Evolutionary conservation across 495 filamentous ascomycete genomes (phyloP).

Genomic region (Tuber brumale): DNA sequence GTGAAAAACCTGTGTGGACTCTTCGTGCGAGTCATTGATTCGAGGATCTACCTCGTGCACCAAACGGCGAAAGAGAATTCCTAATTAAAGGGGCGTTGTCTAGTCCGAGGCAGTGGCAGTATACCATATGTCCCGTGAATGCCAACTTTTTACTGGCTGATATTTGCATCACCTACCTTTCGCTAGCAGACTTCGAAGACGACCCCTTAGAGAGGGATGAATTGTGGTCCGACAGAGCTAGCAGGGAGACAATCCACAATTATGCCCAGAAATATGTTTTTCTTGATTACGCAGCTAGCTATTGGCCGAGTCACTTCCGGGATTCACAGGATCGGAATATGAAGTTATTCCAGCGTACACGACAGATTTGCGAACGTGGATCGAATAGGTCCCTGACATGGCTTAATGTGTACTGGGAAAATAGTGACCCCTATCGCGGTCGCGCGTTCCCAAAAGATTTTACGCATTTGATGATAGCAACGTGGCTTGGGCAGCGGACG

Average conservation of each 20-base stretch:
- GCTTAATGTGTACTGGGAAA: conserved; percentile 14
- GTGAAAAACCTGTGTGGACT: too few relatives aligned
- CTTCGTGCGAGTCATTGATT: too few relatives aligned
- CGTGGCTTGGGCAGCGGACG: too few relatives aligned
- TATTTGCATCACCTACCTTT: conserved; percentile 18
- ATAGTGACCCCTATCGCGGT: too few relatives aligned
- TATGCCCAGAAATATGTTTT: not conserved
- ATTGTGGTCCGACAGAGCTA: too few relatives aligned
- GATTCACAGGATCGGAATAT: conserved; percentile 5
- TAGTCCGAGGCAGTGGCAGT: not conserved
- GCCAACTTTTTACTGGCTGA: conserved; percentile 12
- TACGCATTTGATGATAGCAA: too few relatives aligned
- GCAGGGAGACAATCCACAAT: not conserved
- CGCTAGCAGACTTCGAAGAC: conserved; percentile 11
- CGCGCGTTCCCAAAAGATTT: too few relatives aligned
- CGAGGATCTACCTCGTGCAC: not conserved
- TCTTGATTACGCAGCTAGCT: conserved; percentile 20
- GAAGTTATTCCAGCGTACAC: not conserved
- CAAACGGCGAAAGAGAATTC: conserved; percentile 22
- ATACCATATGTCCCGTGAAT: not conserved
- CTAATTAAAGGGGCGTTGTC: not conserved
- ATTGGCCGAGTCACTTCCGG: conserved; percentile 14
- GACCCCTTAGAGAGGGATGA: conserved; percentile 6
- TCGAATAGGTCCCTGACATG: conserved; percentile 11
- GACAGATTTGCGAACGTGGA: conserved; percentile 6